These are phyloP conservation scores for Trypanosoma grayi DNA, from an alignment of 208 protist species.

Conservation along the genomic window DNA sequence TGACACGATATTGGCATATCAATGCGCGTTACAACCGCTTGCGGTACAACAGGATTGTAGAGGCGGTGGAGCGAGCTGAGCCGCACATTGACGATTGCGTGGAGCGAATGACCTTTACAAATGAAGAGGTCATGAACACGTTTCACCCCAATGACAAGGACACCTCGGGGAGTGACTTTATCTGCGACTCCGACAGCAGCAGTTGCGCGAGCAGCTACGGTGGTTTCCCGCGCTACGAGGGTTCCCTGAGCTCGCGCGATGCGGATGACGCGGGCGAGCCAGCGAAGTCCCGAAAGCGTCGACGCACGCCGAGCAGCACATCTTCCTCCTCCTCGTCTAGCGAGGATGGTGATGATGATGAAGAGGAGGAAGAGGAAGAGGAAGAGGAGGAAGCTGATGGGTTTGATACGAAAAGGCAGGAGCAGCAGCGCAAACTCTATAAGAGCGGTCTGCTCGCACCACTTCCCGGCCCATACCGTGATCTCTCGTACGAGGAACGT, in stretches of 20 bases:
- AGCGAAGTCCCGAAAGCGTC: not conserved
- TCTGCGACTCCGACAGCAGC: constrained; percentile 17
- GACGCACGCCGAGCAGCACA: not conserved
- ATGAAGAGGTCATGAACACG: constrained; percentile 35
- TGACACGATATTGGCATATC: constrained; percentile 75
- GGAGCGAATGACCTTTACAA: constrained; percentile 37
- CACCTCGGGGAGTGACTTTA: constrained; percentile 20
- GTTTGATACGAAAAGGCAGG: not conserved
- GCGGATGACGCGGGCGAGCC: constrained; percentile 4
- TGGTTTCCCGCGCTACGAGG: constrained; percentile 10
- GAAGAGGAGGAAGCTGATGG: constrained; percentile 2
- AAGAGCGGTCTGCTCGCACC: constrained; percentile 25
- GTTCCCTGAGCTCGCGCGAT: not conserved
- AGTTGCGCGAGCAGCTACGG: constrained; percentile 3
- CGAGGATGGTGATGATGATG: constrained; percentile 3
- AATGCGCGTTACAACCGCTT: constrained; percentile 81
- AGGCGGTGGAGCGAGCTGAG: constrained; percentile 47
- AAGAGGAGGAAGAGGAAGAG: not conserved
- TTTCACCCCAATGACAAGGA: constrained; percentile 18
- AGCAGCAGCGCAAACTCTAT: constrained; percentile 10
- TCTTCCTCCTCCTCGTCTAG: not conserved
- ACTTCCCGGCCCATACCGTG: constrained; percentile 8
- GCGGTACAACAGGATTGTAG: constrained; percentile 84
- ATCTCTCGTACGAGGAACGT: constrained; percentile 21
- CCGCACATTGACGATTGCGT: constrained; percentile 34